Conservation (phyloP, 192 early-diverging fungal species). For the Phycomyces nitens region DNA sequence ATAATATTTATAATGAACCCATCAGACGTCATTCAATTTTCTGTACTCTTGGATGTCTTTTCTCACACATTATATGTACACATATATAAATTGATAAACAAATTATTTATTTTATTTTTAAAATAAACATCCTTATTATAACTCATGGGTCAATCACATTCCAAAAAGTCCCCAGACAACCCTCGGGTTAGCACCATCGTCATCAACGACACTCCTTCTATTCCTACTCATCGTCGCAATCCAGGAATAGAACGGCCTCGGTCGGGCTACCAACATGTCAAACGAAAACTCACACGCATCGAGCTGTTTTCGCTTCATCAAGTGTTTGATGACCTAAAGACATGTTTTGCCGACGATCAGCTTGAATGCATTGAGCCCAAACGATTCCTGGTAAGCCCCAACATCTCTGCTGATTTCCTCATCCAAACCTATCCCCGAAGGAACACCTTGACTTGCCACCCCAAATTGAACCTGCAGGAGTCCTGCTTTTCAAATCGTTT, state of each 20-base stretch:
- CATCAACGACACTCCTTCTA: background rate
- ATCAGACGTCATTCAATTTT: background rate
- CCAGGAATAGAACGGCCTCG: background rate
- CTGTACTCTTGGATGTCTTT: background rate
- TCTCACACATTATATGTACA: too few species aligned
- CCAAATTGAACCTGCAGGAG: conserved; percentile 25
- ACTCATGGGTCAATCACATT: conserved; percentile 13
- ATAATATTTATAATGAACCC: background rate
- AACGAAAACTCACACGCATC: conserved; percentile 7
- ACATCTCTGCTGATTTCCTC: background rate
- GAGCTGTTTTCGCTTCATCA: conserved; percentile 17
- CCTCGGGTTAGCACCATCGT: background rate
- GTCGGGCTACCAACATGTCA: background rate
- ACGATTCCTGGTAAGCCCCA: conserved; percentile 22
- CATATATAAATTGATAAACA: too few species aligned
- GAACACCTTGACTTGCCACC: conserved; percentile 22
- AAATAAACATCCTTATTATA: too few species aligned
- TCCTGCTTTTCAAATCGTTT: conserved; percentile 35
- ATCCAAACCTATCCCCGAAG: conserved; percentile 17
- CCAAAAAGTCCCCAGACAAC: background rate
- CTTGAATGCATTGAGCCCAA: conserved; percentile 29
- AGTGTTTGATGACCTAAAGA: conserved; percentile 18
- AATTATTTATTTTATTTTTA: too few species aligned
- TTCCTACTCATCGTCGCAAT: background rate
- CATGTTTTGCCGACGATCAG: conserved; percentile 13